phyloP scores from a whole-genome alignment of 495 filamentous ascomycete genomes.

The Annulohypoxylon maeteangense region DNA sequence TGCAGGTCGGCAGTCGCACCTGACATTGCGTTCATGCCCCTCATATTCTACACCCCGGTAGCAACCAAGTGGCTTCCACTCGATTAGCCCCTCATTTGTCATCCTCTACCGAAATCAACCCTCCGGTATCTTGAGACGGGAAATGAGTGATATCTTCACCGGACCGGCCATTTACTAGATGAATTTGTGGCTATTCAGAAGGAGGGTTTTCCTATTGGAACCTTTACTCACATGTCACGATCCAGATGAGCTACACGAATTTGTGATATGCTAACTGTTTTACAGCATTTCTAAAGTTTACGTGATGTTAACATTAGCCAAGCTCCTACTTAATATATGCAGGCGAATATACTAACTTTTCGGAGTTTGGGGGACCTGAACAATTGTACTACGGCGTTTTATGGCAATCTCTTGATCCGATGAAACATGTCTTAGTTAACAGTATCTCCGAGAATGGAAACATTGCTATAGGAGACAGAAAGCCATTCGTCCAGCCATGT shows the following conservation, averaged over 20 bases:
- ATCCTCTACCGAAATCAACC: slow-evolving; percentile 10
- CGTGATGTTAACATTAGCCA: slow-evolving; percentile 21
- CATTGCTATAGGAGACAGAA: neutral
- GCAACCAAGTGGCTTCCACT: slow-evolving; percentile 1
- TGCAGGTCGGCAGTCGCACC: slow-evolving; percentile 1
- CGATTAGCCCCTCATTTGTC: slow-evolving; percentile 14
- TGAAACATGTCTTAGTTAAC: neutral
- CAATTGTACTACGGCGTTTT: neutral
- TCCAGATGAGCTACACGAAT: neutral
- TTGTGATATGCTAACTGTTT: neutral
- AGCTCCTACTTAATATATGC: neutral
- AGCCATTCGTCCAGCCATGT: neutral
- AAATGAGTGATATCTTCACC: slow-evolving; percentile 12
- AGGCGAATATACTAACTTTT: neutral
- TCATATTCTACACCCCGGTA: slow-evolving; percentile 32
- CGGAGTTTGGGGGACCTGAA: neutral
- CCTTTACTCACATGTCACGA: neutral
- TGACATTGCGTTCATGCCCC: slow-evolving; percentile 33
- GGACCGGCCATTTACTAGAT: neutral
- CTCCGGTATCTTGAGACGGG: slow-evolving; percentile 27
- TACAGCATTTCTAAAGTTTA: slow-evolving; percentile 22
- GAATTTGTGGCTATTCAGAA: neutral
- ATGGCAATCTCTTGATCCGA: neutral
- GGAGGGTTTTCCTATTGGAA: neutral
- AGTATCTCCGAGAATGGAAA: neutral